These are phyloP conservation scores for Aspergillus tubingensis DNA, from an alignment of 2,329 filamentous ascomycete species.

Conservation along the genomic window DNA sequence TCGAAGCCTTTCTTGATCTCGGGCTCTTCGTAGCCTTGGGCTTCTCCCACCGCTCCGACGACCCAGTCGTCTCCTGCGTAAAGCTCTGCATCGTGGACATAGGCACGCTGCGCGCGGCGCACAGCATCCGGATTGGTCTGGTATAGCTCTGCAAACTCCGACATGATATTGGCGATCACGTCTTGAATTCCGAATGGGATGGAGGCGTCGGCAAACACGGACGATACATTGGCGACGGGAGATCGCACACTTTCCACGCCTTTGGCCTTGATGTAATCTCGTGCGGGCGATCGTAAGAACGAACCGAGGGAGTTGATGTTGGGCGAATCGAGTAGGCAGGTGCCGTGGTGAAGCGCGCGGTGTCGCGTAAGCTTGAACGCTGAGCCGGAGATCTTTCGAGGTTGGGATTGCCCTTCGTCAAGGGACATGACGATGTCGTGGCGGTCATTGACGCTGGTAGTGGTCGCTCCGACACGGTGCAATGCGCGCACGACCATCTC, in stretches of 20 bases:
- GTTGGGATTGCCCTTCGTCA: conserved; percentile 25
- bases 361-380: conserved; percentile 88
- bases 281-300: conserved; percentile 76
- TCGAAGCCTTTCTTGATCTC: conserved; percentile 63
- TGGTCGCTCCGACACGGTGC: conserved; percentile 46
- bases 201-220: conserved; percentile 52
- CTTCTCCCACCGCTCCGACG: conserved; percentile 54
- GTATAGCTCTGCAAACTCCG: conserved; percentile 71
- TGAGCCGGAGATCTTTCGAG: conserved; percentile 85
- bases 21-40: conserved; percentile 46
- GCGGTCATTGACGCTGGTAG: conserved; percentile 77
- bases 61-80: conserved; percentile 39
- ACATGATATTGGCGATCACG: conserved; percentile 57
- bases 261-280: conserved; percentile 72
- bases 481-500: conserved; percentile 91
- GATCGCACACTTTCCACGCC: conserved; percentile 92
- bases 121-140: conserved; percentile 42
- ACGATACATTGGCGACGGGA: conserved; percentile 74
- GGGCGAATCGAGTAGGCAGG: conserved; percentile 76
- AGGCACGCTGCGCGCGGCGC: conserved; percentile 34
- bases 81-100: conserved; percentile 35
- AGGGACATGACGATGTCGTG: conserved; percentile 87
- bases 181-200: conserved; percentile 50
- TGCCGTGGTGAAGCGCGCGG: conserved; percentile 88
- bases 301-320: conserved; percentile 69